These are phyloP conservation scores for Rhizopogon salebrosus DNA, from an alignment of 768 basidiomycete genomes.

Conservation along the genomic window DNA sequence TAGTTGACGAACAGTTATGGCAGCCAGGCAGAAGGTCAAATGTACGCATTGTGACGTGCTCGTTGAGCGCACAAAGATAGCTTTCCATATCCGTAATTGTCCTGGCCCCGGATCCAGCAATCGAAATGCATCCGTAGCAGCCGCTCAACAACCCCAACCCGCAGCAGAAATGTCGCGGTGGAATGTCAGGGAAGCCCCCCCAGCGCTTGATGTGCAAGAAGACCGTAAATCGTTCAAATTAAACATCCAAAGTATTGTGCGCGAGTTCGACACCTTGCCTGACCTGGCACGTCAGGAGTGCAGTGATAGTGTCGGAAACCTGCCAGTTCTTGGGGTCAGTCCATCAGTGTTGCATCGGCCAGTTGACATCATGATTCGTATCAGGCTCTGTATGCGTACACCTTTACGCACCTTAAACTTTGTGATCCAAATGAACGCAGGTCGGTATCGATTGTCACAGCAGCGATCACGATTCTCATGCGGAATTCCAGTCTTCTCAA, in stretches of 20 bases:
- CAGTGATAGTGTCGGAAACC: conserved; percentile 8
- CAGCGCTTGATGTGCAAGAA: background rate
- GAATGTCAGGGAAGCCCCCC: too few relatives aligned
- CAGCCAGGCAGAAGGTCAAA: background rate
- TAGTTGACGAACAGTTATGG: background rate
- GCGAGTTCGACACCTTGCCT: conserved; percentile 11
- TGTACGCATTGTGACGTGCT: background rate
- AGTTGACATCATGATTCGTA: conserved; percentile 3
- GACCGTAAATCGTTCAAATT: conserved; percentile 12
- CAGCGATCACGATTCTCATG: conserved; percentile 8
- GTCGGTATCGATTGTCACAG: conserved; percentile 7
- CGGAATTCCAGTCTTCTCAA: background rate
- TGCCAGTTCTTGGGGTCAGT: conserved; percentile 22
- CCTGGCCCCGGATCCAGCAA: background rate
- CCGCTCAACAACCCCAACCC: too few relatives aligned
- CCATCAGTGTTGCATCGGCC: background rate
- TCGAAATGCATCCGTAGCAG: background rate
- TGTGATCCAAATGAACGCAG: conserved; percentile 12
- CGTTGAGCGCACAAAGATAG: background rate
- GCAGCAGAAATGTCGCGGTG: too few relatives aligned
- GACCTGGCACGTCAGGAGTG: conserved; percentile 7
- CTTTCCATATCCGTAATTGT: background rate
- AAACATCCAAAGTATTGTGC: conserved; percentile 14
- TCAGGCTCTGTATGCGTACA: conserved; percentile 24
- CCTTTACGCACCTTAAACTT: conserved; percentile 19